Percentiles rank a stretch among this genome's conserved stretches.
Evolutionary conservation across 169 alveolate species (phyloP).

Genomic region (Perkinsus chesapeaki): DNA sequence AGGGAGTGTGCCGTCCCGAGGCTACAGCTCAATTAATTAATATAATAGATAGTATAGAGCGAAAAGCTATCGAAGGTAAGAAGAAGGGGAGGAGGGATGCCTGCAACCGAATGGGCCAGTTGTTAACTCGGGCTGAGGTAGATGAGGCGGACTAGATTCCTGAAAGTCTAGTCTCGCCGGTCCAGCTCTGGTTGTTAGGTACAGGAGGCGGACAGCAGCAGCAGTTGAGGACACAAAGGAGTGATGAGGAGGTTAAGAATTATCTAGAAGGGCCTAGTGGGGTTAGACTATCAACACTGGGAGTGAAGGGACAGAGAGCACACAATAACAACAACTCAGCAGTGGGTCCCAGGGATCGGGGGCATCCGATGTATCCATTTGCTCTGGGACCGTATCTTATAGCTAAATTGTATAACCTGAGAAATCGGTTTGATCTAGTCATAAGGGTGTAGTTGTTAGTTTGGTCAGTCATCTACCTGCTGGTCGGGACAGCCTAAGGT

Average conservation of each 20-base stretch:
- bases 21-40: not conserved
- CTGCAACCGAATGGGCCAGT: too few species aligned
- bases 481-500: not conserved
- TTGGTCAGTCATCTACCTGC: too few species aligned
- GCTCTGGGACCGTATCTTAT: too few species aligned
- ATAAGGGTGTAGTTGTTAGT: too few species aligned
- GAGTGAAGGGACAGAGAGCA: not conserved
- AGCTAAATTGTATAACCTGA: too few species aligned
- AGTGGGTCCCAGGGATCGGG: not conserved
- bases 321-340: not conserved
- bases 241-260: not conserved
- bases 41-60: not conserved
- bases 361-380: too few species aligned
- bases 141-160: too few species aligned
- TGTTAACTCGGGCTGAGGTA: too few species aligned
- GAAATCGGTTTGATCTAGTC: too few species aligned
- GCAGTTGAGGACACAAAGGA: not conserved
- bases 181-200: not conserved
- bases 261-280: not conserved
- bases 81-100: too few species aligned
- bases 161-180: too few species aligned
- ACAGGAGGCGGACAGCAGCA: too few species aligned
- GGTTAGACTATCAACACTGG: not conserved
- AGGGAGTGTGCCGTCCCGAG: not conserved
- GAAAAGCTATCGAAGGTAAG: not conserved